Conservation (phyloP, 805 yeast genomes). For the Lachancea fermentati region DNA sequence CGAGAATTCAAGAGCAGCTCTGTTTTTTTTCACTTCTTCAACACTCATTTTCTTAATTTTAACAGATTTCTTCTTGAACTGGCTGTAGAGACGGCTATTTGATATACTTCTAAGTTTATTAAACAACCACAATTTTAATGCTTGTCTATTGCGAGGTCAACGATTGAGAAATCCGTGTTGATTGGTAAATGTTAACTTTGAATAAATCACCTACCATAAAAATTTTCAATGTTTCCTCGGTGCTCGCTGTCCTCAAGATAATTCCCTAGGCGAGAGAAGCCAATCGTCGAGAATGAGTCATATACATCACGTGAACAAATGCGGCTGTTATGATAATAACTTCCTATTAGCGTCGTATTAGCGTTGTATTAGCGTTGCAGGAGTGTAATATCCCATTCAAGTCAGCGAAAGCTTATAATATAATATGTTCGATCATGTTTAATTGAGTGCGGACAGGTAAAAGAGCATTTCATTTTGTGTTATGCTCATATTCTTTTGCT, state of each 20-base stretch:
- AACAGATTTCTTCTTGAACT: conserved; percentile 25
- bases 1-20: conserved; percentile 43
- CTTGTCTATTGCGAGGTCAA: conserved; percentile 1
- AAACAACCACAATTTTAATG: conserved; percentile 20
- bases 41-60: conserved; percentile 28
- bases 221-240: not conserved
- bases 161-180: not conserved
- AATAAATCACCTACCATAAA: not conserved
- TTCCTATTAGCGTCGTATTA: no score
- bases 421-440: no score
- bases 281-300: not conserved
- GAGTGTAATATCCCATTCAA: no score
- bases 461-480: not conserved
- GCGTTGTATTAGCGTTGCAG: no score
- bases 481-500: conserved; percentile 31
- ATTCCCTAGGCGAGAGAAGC: not conserved
- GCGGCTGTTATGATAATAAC: no score
- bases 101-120: conserved; percentile 8
- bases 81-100: conserved; percentile 25
- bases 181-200: not conserved
- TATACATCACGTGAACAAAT: no score
- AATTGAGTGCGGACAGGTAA: not conserved
- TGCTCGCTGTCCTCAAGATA: not conserved
- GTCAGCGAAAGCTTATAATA: no score
- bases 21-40: conserved; percentile 30